Evolutionary conservation across 2,329 filamentous ascomycete genomes (phyloP), one percentile per base, ranked within the genome.

Genomic region (Pestalotiopsis sp.): DNA sequence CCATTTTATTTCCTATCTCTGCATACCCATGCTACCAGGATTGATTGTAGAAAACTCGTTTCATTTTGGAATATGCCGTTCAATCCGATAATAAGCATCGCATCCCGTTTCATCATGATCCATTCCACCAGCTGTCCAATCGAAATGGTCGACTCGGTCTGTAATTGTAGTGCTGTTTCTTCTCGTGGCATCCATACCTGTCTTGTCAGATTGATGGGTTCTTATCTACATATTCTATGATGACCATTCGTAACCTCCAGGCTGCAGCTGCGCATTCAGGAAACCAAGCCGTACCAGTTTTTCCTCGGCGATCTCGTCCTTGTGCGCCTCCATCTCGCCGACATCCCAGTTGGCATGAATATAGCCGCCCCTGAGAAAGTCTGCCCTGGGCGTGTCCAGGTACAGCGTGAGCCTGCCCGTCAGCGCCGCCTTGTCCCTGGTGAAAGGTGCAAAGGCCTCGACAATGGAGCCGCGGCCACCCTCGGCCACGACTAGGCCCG

Each of bases 341-440:
- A 36, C 31, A 2, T 36, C 31, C 31, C 31, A 36, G 31, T 36
- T 36, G 31, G 31, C 31, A 36, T 36, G 31, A 7, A 36, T 36
- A 36, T 49, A 49, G 7, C 41, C n/a, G 41, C 41, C 13, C n/a
- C n/a, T 49, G 13, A 49, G 4, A 14, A 49, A 49, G 31, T 49
- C 41, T 49, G 41, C n/a, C 13, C 4, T n/a, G 14, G 41, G n/a
- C n/a, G 13, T 49, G 13, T n/a, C n/a, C 13, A 49, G n/a, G 41
- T n/a, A n/a, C 41, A 14, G 41, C 2, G n/a, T 49, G 41, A 49
- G n/a, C 7, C n/a, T 4, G 1, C 75, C 79, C 1, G 77, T 75
- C 52, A 80, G 71, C 2, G 70, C 73, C 1, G 66, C 73, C 64
- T 77, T 77, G 69, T 80, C 79, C 52, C 75, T 75, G 1, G 78